phyloP scores from a whole-genome alignment of 2,329 filamentous ascomycete genomes.

The Penicillium psychrosexuale region DNA sequence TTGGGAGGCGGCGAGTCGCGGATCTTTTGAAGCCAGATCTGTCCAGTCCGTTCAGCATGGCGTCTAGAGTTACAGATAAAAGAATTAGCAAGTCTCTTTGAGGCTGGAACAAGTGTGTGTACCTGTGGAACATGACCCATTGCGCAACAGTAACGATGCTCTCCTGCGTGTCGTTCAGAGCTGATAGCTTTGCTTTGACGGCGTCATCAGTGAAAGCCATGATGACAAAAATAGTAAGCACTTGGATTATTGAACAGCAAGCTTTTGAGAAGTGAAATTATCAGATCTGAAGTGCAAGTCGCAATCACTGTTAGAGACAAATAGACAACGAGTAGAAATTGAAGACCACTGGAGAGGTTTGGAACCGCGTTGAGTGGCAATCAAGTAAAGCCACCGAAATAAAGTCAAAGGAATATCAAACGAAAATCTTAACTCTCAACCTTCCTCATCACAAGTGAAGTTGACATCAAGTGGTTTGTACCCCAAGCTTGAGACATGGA shows the following conservation, averaged over 20 bases:
- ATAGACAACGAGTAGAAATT: background rate
- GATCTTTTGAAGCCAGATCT: constrained; percentile 85
- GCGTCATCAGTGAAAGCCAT: constrained; percentile 98
- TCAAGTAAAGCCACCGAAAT: background rate
- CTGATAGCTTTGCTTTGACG: constrained; percentile 89
- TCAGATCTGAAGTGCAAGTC: background rate
- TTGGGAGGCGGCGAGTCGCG: constrained; percentile 85
- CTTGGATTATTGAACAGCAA: background rate
- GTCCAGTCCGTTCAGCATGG: constrained; percentile 85
- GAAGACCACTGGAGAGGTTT: background rate
- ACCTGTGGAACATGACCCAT: constrained; percentile 99
- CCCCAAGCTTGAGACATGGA: constrained; percentile 12
- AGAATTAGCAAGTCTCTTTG: constrained; percentile 14
- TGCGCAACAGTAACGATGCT: constrained; percentile 94
- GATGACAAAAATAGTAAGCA: constrained; percentile 14
- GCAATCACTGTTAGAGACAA: background rate
- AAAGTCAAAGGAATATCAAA: background rate
- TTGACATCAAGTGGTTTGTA: constrained; percentile 11
- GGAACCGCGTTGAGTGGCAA: background rate
- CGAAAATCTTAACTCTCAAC: background rate
- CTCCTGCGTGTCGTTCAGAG: constrained; percentile 95
- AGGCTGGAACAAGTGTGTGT: constrained; percentile 30
- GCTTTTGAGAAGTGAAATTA: background rate
- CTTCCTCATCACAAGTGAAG: constrained; percentile 2
- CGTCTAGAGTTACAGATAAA: constrained; percentile 56